phyloP scores from a whole-genome alignment of 2,329 filamentous ascomycete species.

The Cladophialophora carrionii region DNA sequence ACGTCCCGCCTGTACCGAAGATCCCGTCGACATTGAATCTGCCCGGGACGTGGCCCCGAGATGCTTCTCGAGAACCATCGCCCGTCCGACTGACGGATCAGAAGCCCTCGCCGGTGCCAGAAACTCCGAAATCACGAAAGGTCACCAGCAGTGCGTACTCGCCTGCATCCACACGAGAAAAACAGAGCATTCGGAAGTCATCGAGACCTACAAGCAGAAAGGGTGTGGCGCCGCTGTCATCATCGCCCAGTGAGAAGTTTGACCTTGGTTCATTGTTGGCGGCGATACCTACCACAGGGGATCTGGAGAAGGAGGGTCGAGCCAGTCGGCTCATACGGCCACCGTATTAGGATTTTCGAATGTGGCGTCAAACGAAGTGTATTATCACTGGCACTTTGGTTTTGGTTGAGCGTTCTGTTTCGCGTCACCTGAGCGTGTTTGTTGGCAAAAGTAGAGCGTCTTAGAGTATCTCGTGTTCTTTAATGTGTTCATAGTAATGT shows the following conservation, averaged over 20 bases:
- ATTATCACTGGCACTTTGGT: not conserved
- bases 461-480: not conserved
- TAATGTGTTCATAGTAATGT: constrained; percentile 6
- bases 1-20: constrained; percentile 53
- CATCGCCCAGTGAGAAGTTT: constrained; percentile 32
- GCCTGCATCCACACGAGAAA: constrained; percentile 18
- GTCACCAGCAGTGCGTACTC: constrained; percentile 18
- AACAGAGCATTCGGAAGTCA: constrained; percentile 20
- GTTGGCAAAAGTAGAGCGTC: constrained; percentile 1
- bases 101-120: constrained; percentile 2
- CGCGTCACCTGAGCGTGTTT: not conserved
- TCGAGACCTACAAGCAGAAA: constrained; percentile 31
- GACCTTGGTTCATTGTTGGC: constrained; percentile 34
- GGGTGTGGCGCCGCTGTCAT: constrained; percentile 14
- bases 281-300: constrained; percentile 32
- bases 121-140: constrained; percentile 21
- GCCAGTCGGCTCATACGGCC: constrained; percentile 31
- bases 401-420: not conserved
- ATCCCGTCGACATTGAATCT: constrained; percentile 49
- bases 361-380: not conserved
- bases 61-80: constrained; percentile 47
- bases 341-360: constrained; percentile 27
- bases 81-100: constrained; percentile 28
- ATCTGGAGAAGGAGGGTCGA: constrained; percentile 25
- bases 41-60: constrained; percentile 49